Base-by-base conservation (phyloP, 345 rosid species). In the Populus deltoides region DNA sequence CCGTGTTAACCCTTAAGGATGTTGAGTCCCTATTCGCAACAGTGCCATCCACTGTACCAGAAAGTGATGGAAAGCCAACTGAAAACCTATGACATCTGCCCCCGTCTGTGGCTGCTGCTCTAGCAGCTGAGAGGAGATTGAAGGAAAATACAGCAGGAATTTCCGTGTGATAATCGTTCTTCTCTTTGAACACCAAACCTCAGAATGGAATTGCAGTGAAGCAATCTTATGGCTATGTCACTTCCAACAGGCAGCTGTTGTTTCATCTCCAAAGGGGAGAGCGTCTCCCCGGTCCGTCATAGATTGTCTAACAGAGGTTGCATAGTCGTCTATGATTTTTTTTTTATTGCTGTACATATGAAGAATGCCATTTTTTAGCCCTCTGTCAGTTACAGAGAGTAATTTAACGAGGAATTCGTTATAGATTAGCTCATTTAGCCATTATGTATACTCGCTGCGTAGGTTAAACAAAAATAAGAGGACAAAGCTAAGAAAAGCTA, bases 41-140 rank as follows among this genome's bases (percentile, higher is more conserved):
- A 18, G 84, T 79, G 33, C 79, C 85, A 24, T 39, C 82, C 5
- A 18, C 82, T 27, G 82, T 33, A 17, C 77, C 74, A 35, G 87
- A 83, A 77, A 71, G 74, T 5, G 86, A 84, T 59, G 92, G 86
- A 75, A 86, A 81, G 67, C 41, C 71, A 49, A 65, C 59, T 9
- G 80, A 75, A 62, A 82, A 81, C 80, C 86, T 95, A 63, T 88
- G 91, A 79, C 87, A 88, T 77, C 80, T 95, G 87, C 93, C 92
- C 1, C 93, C 99, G 63, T 86, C 93, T 2, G 74, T 83, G 70
- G 99, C 99, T 20, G 99, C 99, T 27, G 97, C 92, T 20, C 79
- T 86, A 22, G 99, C 99, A 70, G 99, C 98, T 25, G 97, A 93
- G 87, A 95, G 90, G 86, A 89, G 99, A 79, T 85, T 90, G 68